Evolutionary conservation across 768 basidiomycete genomes (phyloP).

Genomic region (Hortiboletus flavorubellus): DNA sequence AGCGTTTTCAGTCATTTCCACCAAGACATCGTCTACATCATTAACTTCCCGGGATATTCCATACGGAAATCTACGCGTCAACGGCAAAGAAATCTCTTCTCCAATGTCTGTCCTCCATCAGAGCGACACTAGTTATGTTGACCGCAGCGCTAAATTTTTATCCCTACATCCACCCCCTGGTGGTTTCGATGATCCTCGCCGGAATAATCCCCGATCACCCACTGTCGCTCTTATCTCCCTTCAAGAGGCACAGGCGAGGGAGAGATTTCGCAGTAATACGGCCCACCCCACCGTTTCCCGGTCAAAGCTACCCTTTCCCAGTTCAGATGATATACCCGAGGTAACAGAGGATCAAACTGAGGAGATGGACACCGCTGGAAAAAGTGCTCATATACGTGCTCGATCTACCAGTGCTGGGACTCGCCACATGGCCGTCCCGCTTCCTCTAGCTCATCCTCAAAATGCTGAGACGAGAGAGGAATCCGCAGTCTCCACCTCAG

Average conservation of each 20-base stretch:
- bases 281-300: slow-evolving; percentile 29
- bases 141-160: slow-evolving; percentile 29
- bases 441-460: slow-evolving; percentile 36
- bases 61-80: slow-evolving; percentile 28
- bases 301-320: slow-evolving; percentile 31
- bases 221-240: slow-evolving; percentile 68
- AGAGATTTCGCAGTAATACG: slow-evolving; percentile 56
- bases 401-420: slow-evolving; percentile 63
- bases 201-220: slow-evolving; percentile 48
- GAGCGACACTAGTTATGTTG: slow-evolving; percentile 25
- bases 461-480: slow-evolving; percentile 47
- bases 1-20: slow-evolving; percentile 33
- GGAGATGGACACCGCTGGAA: slow-evolving; percentile 25
- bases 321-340: slow-evolving; percentile 30
- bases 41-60: slow-evolving; percentile 18
- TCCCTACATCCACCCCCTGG: slow-evolving; percentile 32
- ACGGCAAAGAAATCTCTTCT: slow-evolving; percentile 54
- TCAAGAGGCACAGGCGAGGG: slow-evolving; percentile 70
- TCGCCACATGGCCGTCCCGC: slow-evolving; percentile 40
- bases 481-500: slow-evolving; percentile 17
- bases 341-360: slow-evolving; percentile 15
- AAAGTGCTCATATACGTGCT: slow-evolving; percentile 38
- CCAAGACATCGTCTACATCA: slow-evolving; percentile 33
- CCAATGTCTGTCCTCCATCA: slow-evolving; percentile 44
- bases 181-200: slow-evolving; percentile 40